phyloP scores from a whole-genome alignment of 768 basidiomycete species.

The Lactifluus pinguis region DNA sequence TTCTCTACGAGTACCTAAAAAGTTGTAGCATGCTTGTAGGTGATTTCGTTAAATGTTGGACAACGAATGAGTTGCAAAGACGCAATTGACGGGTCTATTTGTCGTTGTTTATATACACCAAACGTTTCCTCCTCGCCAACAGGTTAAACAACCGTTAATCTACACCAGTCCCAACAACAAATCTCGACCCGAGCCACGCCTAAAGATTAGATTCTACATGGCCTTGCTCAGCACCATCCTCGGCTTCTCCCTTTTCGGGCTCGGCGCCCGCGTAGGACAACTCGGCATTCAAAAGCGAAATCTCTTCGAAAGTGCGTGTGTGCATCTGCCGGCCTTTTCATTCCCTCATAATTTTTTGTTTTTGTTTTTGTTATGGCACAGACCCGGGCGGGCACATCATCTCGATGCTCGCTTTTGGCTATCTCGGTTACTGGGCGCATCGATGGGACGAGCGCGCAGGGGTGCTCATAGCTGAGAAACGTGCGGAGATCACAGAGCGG shows the following conservation, averaged over 20 bases:
- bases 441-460: conserved; percentile 54
- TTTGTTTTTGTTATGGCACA: conserved; percentile 24
- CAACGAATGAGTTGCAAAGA: neutral
- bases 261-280: conserved; percentile 77
- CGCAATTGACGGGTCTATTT: neutral
- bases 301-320: conserved; percentile 78
- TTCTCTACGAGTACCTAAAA: neutral
- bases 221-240: conserved; percentile 58
- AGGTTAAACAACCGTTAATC: neutral
- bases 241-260: conserved; percentile 75
- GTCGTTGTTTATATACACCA: neutral
- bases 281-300: conserved; percentile 77
- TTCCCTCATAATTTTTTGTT: neutral
- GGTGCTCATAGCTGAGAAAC: conserved; percentile 55
- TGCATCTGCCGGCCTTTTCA: conserved; percentile 27
- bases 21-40: neutral
- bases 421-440: conserved; percentile 67
- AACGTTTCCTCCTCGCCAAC: neutral
- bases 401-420: conserved; percentile 62
- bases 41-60: too few species aligned
- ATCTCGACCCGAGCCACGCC: neutral
- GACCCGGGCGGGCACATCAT: conserved; percentile 66
- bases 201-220: conserved; percentile 32
- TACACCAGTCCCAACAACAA: neutral
- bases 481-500: conserved; percentile 46